Conservation (phyloP, 768 basidiomycete genomes). For the Coprinopsis marcescibilis region DNA sequence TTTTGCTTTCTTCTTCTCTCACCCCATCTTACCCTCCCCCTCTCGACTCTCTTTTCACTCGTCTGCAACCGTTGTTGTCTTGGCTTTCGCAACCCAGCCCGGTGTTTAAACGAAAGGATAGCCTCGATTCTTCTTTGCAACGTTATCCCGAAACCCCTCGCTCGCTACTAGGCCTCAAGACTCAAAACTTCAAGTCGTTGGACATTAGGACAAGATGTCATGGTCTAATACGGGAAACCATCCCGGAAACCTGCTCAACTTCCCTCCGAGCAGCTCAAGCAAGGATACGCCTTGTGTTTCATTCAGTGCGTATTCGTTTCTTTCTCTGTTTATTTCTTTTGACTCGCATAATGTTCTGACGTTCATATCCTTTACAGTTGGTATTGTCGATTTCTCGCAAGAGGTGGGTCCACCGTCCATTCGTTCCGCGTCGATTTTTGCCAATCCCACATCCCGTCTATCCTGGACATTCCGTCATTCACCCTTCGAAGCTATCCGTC, state of each 20-base stretch:
- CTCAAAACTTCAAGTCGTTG: too few species aligned
- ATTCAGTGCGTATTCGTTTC: slow-evolving; percentile 54
- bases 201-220: not conserved
- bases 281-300: slow-evolving; percentile 53
- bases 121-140: too few species aligned
- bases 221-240: not conserved
- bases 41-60: not conserved
- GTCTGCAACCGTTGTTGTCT: not conserved
- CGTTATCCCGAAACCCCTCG: too few species aligned
- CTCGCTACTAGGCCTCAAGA: not conserved
- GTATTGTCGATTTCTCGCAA: slow-evolving; percentile 76
- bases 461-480: not conserved
- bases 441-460: not conserved
- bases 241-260: not conserved
- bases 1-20: not conserved
- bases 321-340: slow-evolving; percentile 1
- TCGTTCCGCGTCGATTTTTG: slow-evolving; percentile 6
- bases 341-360: not conserved
- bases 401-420: slow-evolving; percentile 36
- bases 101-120: too few species aligned
- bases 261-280: not conserved
- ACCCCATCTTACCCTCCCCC: not conserved
- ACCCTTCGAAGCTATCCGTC: not conserved
- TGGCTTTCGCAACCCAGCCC: too few species aligned
- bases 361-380: slow-evolving; percentile 39